A percentile compares a stretch with the other conserved stretches of the same genome.
These are phyloP conservation scores for Pythium diclinum DNA, from an alignment of 352 stramenopile species.

Conservation along the genomic window DNA sequence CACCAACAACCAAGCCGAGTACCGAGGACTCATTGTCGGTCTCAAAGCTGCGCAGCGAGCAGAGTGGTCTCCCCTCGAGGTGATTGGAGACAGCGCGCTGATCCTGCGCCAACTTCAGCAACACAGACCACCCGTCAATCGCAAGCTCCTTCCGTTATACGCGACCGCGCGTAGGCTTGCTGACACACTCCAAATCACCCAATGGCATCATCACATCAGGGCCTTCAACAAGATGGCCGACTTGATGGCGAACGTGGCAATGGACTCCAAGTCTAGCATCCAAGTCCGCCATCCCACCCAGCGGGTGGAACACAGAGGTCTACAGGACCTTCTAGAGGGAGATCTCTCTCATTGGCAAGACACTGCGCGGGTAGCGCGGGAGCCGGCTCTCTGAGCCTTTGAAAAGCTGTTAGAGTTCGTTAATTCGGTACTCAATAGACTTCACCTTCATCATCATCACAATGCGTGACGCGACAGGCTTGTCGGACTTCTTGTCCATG, in stretches of 20 bases:
- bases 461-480: background rate
- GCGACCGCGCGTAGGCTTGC: background rate
- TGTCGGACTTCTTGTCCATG: background rate
- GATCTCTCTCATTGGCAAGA: too few species aligned
- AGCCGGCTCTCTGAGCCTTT: too few species aligned
- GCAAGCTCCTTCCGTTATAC: background rate
- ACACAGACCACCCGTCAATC: background rate
- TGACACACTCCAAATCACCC: background rate
- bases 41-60: background rate
- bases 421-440: too few species aligned
- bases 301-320: too few species aligned
- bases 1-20: slow-evolving; percentile 20
- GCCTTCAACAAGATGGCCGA: slow-evolving; percentile 24
- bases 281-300: background rate
- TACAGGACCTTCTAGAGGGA: too few species aligned
- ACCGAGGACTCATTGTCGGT: background rate
- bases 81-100: slow-evolving; percentile 12
- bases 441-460: background rate
- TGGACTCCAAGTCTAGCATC: background rate
- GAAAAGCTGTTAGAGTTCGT: too few species aligned
- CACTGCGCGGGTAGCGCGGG: too few species aligned
- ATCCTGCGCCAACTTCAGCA: background rate
- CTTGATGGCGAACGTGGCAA: slow-evolving; percentile 5
- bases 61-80: background rate
- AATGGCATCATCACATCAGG: slow-evolving; percentile 12